These are phyloP conservation scores for Saccharomycopsis sp. DNA, from an alignment of 805 yeast species.

Conservation along the genomic window DNA sequence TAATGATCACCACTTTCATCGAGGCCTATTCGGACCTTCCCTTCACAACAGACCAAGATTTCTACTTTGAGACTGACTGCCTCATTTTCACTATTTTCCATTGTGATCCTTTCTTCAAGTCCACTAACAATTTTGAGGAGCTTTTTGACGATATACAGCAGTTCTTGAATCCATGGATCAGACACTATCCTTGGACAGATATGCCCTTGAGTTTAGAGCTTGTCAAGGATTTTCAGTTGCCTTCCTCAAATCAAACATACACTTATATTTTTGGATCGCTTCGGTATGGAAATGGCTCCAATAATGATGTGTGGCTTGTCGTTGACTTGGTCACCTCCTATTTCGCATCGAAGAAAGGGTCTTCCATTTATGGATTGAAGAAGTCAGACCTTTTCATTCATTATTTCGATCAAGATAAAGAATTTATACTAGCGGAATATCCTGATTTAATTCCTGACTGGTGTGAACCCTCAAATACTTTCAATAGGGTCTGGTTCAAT, in stretches of 20 bases:
- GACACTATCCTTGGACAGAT: slow-evolving; percentile 36
- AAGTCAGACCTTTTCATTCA: slow-evolving; percentile 35
- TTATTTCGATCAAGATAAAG: slow-evolving; percentile 46
- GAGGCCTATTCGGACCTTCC: slow-evolving; percentile 9
- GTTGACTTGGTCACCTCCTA: slow-evolving; percentile 33
- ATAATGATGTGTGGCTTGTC: slow-evolving; percentile 38
- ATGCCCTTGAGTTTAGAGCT: slow-evolving; percentile 25
- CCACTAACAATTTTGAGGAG: too few species aligned
- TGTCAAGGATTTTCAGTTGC: too few species aligned
- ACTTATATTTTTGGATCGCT: slow-evolving; percentile 27
- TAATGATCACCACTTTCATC: slow-evolving; percentile 6
- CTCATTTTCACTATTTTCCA: slow-evolving; percentile 26
- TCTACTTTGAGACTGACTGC: slow-evolving; percentile 20
- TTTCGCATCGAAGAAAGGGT: slow-evolving; percentile 22
- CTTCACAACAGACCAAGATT: slow-evolving; percentile 9
- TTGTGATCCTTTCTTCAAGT: slow-evolving; percentile 29
- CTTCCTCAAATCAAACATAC: too few species aligned
- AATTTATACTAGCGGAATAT: slow-evolving; percentile 43
- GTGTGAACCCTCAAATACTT: slow-evolving; percentile 37
- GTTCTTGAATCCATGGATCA: too few species aligned
- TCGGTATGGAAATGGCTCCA: slow-evolving; percentile 34
- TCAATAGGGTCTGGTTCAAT: slow-evolving; percentile 47
- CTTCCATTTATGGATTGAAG: slow-evolving; percentile 3
- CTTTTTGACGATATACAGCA: too few species aligned
- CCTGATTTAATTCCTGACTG: slow-evolving; percentile 39